These are phyloP conservation scores for Xylogone sp. DNA, from an alignment of 2,329 filamentous ascomycete species.

Conservation along the genomic window DNA sequence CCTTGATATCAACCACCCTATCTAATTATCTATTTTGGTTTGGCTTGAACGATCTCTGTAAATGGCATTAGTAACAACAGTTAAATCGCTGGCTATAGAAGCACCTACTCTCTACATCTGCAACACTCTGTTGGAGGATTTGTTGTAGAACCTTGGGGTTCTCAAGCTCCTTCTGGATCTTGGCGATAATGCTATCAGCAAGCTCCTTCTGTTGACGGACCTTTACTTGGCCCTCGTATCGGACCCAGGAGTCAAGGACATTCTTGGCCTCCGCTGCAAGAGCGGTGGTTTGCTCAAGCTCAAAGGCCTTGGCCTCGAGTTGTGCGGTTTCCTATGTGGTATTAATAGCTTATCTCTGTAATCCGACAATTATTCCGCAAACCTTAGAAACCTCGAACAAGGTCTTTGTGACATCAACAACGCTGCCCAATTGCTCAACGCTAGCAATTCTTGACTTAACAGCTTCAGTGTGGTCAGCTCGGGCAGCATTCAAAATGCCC, in stretches of 20 bases:
- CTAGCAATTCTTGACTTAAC: constrained; percentile 92
- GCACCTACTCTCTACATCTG: constrained; percentile 87
- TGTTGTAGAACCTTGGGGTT: constrained; percentile 96
- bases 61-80: constrained; percentile 29
- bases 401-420: constrained; percentile 94
- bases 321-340: constrained; percentile 71
- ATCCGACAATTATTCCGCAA: constrained; percentile 24
- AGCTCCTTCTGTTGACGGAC: constrained; percentile 97
- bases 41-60: constrained; percentile 58
- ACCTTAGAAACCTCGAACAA: constrained; percentile 99
- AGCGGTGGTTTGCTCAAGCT: constrained; percentile 94
- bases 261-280: constrained; percentile 89
- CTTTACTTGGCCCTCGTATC: constrained; percentile 98
- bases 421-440: constrained; percentile 89
- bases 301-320: constrained; percentile 93
- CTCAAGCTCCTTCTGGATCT: constrained; percentile 98
- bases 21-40: constrained; percentile 54
- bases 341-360: background rate
- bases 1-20: constrained; percentile 15
- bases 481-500: constrained; percentile 89
- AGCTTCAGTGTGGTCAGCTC: constrained; percentile 90
- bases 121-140: constrained; percentile 94
- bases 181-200: constrained; percentile 87
- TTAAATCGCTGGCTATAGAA: background rate
- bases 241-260: constrained; percentile 97